Evolutionary conservation across 768 basidiomycete species (phyloP).

Genomic region (Phaeotremella fagi): DNA sequence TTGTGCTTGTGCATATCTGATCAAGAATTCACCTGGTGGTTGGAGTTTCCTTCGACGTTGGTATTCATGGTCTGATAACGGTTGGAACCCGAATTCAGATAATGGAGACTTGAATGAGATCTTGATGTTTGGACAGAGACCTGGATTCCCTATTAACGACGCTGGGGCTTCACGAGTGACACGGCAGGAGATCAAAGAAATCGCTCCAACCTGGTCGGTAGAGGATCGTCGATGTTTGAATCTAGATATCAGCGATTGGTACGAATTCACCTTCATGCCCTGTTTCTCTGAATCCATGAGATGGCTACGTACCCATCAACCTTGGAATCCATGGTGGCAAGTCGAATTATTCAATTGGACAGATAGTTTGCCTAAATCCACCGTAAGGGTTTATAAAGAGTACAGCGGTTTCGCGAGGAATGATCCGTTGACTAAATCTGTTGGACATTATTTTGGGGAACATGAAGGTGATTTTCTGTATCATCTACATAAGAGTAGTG

Average conservation of each 20-base stretch:
- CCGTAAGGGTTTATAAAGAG: neutral
- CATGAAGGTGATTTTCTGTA: neutral
- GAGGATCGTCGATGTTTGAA: neutral
- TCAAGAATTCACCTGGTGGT: slow-evolving; percentile 7
- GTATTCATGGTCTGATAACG: neutral
- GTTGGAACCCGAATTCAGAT: neutral
- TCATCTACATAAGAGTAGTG: neutral
- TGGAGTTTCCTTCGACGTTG: slow-evolving; percentile 4
- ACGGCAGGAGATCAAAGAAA: neutral
- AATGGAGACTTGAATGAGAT: slow-evolving; percentile 3
- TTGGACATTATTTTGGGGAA: neutral
- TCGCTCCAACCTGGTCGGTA: neutral
- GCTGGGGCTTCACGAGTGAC: neutral
- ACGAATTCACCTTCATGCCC: neutral
- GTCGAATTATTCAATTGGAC: neutral
- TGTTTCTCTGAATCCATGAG: neutral
- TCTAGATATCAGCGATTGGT: neutral
- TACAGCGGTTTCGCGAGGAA: neutral
- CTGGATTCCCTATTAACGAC: neutral
- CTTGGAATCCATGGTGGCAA: neutral
- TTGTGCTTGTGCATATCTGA: slow-evolving; percentile 4
- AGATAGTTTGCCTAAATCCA: neutral
- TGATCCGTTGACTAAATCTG: neutral
- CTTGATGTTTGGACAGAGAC: neutral
- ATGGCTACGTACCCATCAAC: neutral